These are phyloP conservation scores for Barnettozyma sp. DNA, from an alignment of 805 yeast species.

Conservation along the genomic window DNA sequence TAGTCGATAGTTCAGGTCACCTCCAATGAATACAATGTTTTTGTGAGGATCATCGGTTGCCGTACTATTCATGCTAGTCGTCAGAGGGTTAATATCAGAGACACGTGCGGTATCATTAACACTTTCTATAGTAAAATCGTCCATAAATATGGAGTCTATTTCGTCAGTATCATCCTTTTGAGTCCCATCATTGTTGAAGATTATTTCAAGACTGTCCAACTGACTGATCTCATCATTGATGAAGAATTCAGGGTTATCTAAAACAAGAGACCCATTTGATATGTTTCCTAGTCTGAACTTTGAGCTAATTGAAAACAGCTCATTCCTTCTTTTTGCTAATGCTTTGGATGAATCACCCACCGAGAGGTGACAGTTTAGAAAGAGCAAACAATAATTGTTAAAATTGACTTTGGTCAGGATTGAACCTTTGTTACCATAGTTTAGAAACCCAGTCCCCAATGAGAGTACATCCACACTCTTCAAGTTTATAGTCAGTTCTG, in stretches of 20 bases:
- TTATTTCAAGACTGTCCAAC: slow-evolving; percentile 11
- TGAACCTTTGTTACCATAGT: slow-evolving; percentile 63
- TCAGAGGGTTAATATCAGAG: neutral
- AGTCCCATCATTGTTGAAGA: slow-evolving; percentile 13
- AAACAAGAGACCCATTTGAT: slow-evolving; percentile 15
- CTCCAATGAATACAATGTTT: slow-evolving; percentile 33
- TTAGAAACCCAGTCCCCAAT: slow-evolving; percentile 50
- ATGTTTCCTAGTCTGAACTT: slow-evolving; percentile 24
- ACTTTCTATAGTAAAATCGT: neutral
- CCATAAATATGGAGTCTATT: neutral
- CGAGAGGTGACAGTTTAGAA: slow-evolving; percentile 48
- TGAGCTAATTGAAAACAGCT: slow-evolving; percentile 33
- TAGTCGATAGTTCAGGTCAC: slow-evolving; percentile 50
- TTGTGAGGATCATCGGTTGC: slow-evolving; percentile 3
- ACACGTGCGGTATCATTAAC: slow-evolving; percentile 4
- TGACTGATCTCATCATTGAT: slow-evolving; percentile 24
- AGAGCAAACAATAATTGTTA: slow-evolving; percentile 19
- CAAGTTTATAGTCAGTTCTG: slow-evolving; percentile 32
- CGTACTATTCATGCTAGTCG: neutral
- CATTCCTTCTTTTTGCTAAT: slow-evolving; percentile 37
- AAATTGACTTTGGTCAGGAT: slow-evolving; percentile 36
- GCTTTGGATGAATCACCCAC: slow-evolving; percentile 39
- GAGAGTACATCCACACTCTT: slow-evolving; percentile 33
- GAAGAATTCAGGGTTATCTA: slow-evolving; percentile 16
- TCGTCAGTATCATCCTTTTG: neutral